Evolutionary conservation across 345 rosid species (phyloP), one percentile per base, ranked within the genome.

Genomic region (Iberis pinnata): DNA sequence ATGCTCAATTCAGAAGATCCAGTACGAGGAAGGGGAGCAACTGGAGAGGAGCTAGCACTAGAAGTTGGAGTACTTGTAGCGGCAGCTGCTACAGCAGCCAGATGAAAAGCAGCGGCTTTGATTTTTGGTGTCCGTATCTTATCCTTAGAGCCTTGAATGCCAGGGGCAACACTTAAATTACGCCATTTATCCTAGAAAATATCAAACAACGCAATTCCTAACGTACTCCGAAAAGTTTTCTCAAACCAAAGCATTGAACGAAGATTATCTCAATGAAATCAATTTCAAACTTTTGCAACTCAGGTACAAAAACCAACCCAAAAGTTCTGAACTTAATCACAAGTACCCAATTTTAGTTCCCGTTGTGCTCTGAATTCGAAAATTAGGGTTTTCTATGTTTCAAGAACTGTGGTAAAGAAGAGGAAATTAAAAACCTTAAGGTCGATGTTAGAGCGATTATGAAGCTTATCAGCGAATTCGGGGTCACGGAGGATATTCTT

Each of bases 401-500:
- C 42, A 37, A 42, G 9, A 33, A 18, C 3, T 17, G 13, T 20
- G 43, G 4, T 7, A 7, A 18, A 9, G 18, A 12, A n/a, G n/a
- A 11, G 29, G 37, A 22, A 22, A 22, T 6, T 22, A 22, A 22
- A 22, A 22, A 22, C 25, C 25, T 22, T 22, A 6, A 22, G 25
- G 25, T 22, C 96, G 63, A 88, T 82, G 45, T 88, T 88, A 66
- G 90, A 82, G 38, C 96, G 96, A 47, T 64, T 62, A 61, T 63
- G 42, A 69, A 88, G 90, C 47, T 27, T 64, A 40, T 71, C 76
- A 43, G 81, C 74, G 43, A 88, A 88, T 0, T 84, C 84, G 9
- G 84, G 77, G 71, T 88, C 96, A 15, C 61, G 76, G 61, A 79
- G 78, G 27, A 86, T 86, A 76, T 77, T 79, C 75, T 86, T 83